Percentiles rank a stretch among this genome's conserved stretches.
Evolutionary conservation across 331 rosid species (phyloP).

Genomic region (Stylosanthes scabra): DNA sequence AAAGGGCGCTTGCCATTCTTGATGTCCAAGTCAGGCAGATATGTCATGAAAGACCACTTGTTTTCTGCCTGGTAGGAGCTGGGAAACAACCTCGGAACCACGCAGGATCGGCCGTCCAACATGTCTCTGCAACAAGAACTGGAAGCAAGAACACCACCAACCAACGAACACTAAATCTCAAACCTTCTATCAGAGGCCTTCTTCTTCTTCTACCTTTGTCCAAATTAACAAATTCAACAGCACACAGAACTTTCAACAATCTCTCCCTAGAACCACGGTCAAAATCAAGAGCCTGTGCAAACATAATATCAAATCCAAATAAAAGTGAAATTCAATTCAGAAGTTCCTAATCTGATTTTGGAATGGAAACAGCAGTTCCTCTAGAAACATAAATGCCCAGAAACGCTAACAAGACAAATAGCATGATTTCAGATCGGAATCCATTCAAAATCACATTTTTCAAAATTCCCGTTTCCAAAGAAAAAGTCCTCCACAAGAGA

Average conservation of each 20-base stretch:
- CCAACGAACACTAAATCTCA: conserved; percentile 19
- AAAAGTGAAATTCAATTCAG: conserved; percentile 32
- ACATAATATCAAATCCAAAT: conserved; percentile 45
- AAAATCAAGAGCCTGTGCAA: conserved; percentile 47
- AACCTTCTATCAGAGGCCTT: conserved; percentile 42
- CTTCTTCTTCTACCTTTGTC: conserved; percentile 35
- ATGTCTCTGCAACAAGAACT: conserved; percentile 60
- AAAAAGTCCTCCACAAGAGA: not conserved
- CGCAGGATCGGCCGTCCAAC: conserved; percentile 76
- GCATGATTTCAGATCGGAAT: conserved; percentile 45
- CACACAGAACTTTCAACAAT: conserved; percentile 27
- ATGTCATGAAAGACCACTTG: conserved; percentile 69
- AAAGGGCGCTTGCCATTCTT: conserved; percentile 57
- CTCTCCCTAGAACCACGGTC: conserved; percentile 51
- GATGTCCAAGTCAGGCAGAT: conserved; percentile 45
- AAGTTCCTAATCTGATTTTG: conserved; percentile 16
- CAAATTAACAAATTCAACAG: conserved; percentile 44
- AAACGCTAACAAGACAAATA: conserved; percentile 9
- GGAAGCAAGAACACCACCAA: conserved; percentile 35
- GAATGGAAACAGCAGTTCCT: conserved; percentile 13
- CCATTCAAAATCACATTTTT: conserved; percentile 35
- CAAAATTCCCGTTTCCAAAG: not conserved
- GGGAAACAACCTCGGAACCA: conserved; percentile 68
- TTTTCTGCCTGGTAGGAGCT: conserved; percentile 64
- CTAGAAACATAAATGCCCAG: conserved; percentile 15